Conservation (phyloP, 2,329 filamentous ascomycete genomes). For the Cytospora paraplurivora region DNA sequence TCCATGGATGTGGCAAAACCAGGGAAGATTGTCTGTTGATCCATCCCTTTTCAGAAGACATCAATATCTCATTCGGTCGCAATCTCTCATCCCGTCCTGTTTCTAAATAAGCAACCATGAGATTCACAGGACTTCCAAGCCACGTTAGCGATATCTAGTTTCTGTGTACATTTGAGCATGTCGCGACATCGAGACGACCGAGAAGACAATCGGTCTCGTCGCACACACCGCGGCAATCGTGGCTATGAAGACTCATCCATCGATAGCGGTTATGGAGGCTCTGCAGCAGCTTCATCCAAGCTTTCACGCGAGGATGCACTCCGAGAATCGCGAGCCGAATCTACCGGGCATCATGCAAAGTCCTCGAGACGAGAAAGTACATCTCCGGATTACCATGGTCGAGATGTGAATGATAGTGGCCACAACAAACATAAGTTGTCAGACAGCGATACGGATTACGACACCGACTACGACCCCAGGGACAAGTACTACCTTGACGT, state of each 20-base stretch:
- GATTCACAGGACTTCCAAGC: too few relatives aligned
- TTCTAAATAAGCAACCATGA: background rate
- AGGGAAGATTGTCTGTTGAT: background rate
- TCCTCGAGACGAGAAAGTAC: constrained; percentile 5
- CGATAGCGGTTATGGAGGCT: constrained; percentile 27
- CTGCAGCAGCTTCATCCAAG: constrained; percentile 20
- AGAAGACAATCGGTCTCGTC: constrained; percentile 7
- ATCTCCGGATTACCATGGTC: background rate
- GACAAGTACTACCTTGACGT: constrained; percentile 25
- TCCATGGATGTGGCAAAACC: too few relatives aligned
- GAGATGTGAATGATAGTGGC: background rate
- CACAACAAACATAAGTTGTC: background rate
- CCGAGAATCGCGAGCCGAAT: background rate
- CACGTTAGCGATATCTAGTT: too few relatives aligned
- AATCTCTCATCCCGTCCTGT: background rate
- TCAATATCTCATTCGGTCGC: background rate
- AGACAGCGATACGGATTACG: constrained; percentile 22
- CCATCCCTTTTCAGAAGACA: background rate
- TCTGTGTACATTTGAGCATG: background rate
- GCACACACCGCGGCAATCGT: constrained; percentile 6
- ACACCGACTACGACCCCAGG: constrained; percentile 26
- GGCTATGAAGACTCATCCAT: constrained; percentile 16
- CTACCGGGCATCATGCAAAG: constrained; percentile 6
- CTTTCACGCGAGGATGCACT: constrained; percentile 1
- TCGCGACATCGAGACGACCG: constrained; percentile 1